These are phyloP conservation scores for Maudiozyma serrabonitensis DNA, from an alignment of 805 yeast genomes.

Conservation along the genomic window DNA sequence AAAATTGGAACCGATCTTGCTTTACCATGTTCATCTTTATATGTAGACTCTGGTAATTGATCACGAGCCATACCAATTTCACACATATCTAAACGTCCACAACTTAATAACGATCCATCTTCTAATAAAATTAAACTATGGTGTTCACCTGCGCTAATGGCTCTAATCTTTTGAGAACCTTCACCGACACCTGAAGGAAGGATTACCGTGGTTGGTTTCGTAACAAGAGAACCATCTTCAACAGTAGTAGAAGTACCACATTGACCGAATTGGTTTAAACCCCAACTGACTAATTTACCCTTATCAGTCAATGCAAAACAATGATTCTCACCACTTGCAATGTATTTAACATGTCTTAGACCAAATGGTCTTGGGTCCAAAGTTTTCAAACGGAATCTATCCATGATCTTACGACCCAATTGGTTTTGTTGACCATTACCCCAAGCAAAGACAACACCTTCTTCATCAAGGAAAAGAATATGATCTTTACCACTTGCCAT, in stretches of 20 bases:
- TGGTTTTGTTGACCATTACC: conserved; percentile 94
- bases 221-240: conserved; percentile 77
- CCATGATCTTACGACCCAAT: conserved; percentile 77
- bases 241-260: conserved; percentile 74
- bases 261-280: conserved; percentile 93
- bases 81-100: conserved; percentile 91
- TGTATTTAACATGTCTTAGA: conserved; percentile 61
- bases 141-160: conserved; percentile 89
- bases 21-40: conserved; percentile 68
- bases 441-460: conserved; percentile 91
- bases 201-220: conserved; percentile 67
- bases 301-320: conserved; percentile 80
- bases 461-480: conserved; percentile 67
- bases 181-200: conserved; percentile 32
- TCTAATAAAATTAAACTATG: conserved; percentile 71
- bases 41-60: conserved; percentile 60
- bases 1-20: conserved; percentile 83
- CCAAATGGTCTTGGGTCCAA: conserved; percentile 80
- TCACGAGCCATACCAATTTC: conserved; percentile 73
- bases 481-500: conserved; percentile 93
- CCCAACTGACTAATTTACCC: conserved; percentile 80
- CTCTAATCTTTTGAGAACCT: conserved; percentile 42
- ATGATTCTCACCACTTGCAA: conserved; percentile 92
- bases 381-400: conserved; percentile 62
- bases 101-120: conserved; percentile 66